Evolutionary conservation across 306 rosid genomes (phyloP).

Genomic region (Trifolium repens): DNA sequence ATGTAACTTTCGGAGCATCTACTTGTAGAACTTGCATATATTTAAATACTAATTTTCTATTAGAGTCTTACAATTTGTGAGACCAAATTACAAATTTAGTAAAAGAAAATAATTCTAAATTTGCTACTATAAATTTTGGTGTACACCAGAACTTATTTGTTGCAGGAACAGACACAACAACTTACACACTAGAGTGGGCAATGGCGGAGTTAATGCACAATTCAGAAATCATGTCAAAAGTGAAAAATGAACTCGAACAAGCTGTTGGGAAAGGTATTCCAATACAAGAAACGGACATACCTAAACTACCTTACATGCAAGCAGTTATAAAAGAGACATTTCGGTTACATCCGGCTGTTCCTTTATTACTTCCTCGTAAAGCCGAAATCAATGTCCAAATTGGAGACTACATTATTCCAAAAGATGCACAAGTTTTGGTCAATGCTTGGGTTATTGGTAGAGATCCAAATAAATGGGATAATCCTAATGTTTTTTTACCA

Average conservation of each 20-base stretch:
- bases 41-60: neutral
- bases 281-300: conserved; percentile 55
- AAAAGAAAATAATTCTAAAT: neutral
- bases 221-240: conserved; percentile 52
- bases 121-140: neutral
- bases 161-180: conserved; percentile 64
- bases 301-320: conserved; percentile 54
- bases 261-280: conserved; percentile 63
- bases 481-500: conserved; percentile 49
- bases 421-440: conserved; percentile 55
- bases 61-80: neutral
- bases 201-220: conserved; percentile 59
- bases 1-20: no score
- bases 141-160: conserved; percentile 52
- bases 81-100: neutral
- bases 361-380: conserved; percentile 56
- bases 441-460: conserved; percentile 54
- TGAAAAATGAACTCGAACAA: conserved; percentile 45
- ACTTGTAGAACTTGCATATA: neutral
- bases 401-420: conserved; percentile 48
- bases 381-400: conserved; percentile 52
- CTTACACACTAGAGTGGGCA: conserved; percentile 57
- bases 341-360: conserved; percentile 54
- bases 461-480: conserved; percentile 47
- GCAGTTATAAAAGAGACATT: conserved; percentile 63